These are phyloP conservation scores for Verticillium zaregamsianum DNA, from an alignment of 2,329 filamentous ascomycete species.

Conservation along the genomic window DNA sequence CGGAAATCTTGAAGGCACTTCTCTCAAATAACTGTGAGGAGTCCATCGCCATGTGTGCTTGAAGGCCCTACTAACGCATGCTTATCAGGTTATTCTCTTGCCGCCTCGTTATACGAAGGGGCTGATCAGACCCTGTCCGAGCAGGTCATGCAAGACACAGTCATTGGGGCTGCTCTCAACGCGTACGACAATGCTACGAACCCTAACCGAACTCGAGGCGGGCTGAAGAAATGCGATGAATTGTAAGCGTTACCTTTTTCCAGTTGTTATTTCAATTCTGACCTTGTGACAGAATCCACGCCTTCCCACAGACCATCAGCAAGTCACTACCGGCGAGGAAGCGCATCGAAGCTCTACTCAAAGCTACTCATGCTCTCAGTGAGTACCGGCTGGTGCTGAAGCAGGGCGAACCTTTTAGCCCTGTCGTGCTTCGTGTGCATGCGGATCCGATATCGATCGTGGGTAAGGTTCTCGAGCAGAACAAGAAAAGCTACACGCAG, in stretches of 20 bases:
- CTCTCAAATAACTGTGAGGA: constrained; percentile 56
- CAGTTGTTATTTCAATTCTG: constrained; percentile 9
- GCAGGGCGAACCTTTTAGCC: constrained; percentile 75
- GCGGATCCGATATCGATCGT: constrained; percentile 71
- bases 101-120: constrained; percentile 57
- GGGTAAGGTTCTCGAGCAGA: constrained; percentile 70
- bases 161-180: constrained; percentile 60
- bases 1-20: constrained; percentile 66
- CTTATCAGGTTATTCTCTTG: constrained; percentile 54
- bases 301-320: constrained; percentile 57
- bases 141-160: constrained; percentile 51
- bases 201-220: constrained; percentile 70
- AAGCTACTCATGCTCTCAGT: constrained; percentile 70
- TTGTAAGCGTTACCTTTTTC: constrained; percentile 46
- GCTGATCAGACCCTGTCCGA: constrained; percentile 43
- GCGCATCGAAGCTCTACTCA: constrained; percentile 60
- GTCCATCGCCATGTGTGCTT: background rate
- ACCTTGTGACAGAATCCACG: constrained; percentile 46
- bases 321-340: constrained; percentile 45
- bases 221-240: constrained; percentile 72
- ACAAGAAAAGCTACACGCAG: constrained; percentile 67
- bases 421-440: constrained; percentile 73
- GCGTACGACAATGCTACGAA: constrained; percentile 81
- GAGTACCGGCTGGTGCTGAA: constrained; percentile 75
- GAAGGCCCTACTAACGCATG: constrained; percentile 6